phyloP scores from a whole-genome alignment of 2,329 filamentous ascomycete species.

The Penicillium paneum region DNA sequence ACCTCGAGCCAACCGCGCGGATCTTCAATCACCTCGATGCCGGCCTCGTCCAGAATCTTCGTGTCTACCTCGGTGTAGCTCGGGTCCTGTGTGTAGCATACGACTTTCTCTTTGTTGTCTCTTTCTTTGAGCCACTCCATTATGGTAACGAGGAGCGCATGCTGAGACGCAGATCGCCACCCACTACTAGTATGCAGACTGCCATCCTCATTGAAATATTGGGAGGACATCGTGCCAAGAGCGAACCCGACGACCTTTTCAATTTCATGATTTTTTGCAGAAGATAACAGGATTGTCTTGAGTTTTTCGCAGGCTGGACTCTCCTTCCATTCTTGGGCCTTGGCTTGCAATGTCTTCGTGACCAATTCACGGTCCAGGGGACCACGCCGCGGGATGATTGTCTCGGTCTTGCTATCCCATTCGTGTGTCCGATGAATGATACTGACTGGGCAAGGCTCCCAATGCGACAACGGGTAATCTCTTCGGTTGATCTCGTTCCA shows the following conservation, averaged over 20 bases:
- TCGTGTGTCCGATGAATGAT: not conserved
- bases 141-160: constrained; percentile 13
- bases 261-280: not conserved
- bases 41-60: constrained; percentile 10
- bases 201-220: not conserved
- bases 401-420: not conserved
- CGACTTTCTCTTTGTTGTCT: not conserved
- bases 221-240: not conserved
- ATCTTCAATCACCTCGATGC: constrained; percentile 26
- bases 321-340: not conserved
- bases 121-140: constrained; percentile 8
- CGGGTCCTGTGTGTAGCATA: constrained; percentile 25
- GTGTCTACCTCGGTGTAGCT: constrained; percentile 16
- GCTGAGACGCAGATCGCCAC: constrained; percentile 1
- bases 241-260: not conserved
- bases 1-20: constrained; percentile 36
- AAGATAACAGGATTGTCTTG: not conserved
- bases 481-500: not conserved
- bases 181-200: too few species aligned
- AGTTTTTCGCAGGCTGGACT: not conserved
- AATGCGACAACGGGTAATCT: not conserved
- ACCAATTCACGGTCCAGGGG: not conserved
- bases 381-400: not conserved
- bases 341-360: not conserved
- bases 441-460: not conserved